These are phyloP conservation scores for Yamadazyma nakazawae DNA, from an alignment of 805 yeast genomes.

Conservation along the genomic window DNA sequence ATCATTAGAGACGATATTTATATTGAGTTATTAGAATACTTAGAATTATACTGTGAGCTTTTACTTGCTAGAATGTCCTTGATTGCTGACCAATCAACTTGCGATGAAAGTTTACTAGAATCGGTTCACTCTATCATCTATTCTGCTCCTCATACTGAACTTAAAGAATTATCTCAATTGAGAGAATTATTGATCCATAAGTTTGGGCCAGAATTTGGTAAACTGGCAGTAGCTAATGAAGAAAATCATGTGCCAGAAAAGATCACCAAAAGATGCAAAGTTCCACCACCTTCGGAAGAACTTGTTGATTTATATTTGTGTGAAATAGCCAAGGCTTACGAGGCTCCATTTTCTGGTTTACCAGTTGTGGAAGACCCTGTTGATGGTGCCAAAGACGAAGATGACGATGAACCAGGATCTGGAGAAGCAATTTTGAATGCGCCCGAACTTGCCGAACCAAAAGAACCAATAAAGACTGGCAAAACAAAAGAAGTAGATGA, in stretches of 20 bases:
- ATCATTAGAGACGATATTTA: constrained; percentile 79
- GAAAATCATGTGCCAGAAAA: constrained; percentile 61
- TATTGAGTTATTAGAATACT: constrained; percentile 71
- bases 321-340: constrained; percentile 80
- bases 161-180: constrained; percentile 63
- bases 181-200: constrained; percentile 60
- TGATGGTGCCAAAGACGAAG: constrained; percentile 17
- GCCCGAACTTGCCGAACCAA: constrained; percentile 1
- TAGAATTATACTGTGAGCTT: constrained; percentile 81
- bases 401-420: constrained; percentile 18
- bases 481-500: constrained; percentile 30
- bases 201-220: constrained; percentile 67
- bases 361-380: constrained; percentile 14
- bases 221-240: constrained; percentile 49
- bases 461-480: constrained; percentile 8
- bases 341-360: constrained; percentile 66
- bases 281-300: constrained; percentile 62
- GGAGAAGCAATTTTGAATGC: constrained; percentile 20
- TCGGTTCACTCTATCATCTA: constrained; percentile 69
- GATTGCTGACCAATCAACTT: constrained; percentile 42
- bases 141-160: constrained; percentile 69
- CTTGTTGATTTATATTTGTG: constrained; percentile 67
- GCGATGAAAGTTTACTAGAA: constrained; percentile 66
- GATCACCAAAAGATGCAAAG: constrained; percentile 57
- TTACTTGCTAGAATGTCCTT: constrained; percentile 70